These are phyloP conservation scores for Penicillium antarcticum DNA, from an alignment of 495 filamentous ascomycete genomes.

Conservation along the genomic window DNA sequence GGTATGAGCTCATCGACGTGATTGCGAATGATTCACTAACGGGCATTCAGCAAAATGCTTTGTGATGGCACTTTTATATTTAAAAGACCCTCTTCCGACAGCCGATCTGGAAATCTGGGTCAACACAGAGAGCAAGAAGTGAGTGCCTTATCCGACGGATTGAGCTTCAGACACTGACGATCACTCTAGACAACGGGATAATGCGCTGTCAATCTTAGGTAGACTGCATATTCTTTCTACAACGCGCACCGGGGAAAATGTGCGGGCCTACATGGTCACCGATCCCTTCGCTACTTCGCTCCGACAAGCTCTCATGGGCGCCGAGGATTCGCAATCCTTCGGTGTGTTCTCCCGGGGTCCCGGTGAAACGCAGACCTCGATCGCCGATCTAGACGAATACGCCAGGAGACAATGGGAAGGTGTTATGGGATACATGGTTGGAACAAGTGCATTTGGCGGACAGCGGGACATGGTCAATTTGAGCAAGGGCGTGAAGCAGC, in stretches of 20 bases:
- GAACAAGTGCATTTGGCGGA: conserved; percentile 54
- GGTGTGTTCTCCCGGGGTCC: conserved; percentile 72
- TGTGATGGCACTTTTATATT: conserved; percentile 91
- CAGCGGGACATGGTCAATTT: conserved; percentile 49
- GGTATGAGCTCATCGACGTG: conserved; percentile 49
- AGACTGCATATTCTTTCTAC: conserved; percentile 76
- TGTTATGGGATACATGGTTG: conserved; percentile 92
- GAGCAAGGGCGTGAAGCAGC: conserved; percentile 74
- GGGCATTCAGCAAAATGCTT: conserved; percentile 75
- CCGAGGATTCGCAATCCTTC: conserved; percentile 81
- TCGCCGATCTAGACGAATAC: conserved; percentile 77
- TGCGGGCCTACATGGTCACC: conserved; percentile 66
- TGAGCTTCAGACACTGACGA: conserved; percentile 4
- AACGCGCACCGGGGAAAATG: conserved; percentile 53
- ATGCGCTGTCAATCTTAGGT: conserved; percentile 75
- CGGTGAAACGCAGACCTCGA: conserved; percentile 54
- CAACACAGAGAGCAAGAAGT: conserved; percentile 66
- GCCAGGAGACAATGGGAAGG: conserved; percentile 90
- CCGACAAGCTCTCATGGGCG: conserved; percentile 80
- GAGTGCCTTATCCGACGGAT: conserved; percentile 13
- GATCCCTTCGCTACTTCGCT: conserved; percentile 72
- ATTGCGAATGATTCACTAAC: conserved; percentile 19
- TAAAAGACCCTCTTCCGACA: conserved; percentile 69
- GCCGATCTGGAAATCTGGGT: conserved; percentile 83
- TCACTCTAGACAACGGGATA: conserved; percentile 64